phyloP scores from a whole-genome alignment of 164 flowering plant genomes.

The Brasenia schreberi region DNA sequence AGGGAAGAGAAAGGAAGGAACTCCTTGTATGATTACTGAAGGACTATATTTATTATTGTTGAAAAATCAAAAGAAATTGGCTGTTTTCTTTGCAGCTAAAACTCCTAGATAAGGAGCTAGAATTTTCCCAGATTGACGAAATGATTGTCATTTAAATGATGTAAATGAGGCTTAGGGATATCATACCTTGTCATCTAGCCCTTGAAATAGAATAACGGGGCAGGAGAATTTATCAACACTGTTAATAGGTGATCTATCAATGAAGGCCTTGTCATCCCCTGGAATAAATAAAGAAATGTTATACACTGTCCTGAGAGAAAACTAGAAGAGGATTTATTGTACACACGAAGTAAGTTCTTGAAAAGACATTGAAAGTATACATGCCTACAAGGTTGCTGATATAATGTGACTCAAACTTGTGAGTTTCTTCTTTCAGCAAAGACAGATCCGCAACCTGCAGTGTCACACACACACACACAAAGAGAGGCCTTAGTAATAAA shows the following conservation, averaged over 20 bases:
- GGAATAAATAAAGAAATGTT: too few species aligned
- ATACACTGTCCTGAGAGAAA: too few species aligned
- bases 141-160: too few species aligned
- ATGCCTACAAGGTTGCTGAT: conserved; percentile 80
- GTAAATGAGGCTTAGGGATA: neutral
- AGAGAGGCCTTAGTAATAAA: too few species aligned
- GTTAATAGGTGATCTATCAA: conserved; percentile 87
- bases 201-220: conserved; percentile 90
- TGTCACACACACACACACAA: neutral
- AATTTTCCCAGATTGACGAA: too few species aligned
- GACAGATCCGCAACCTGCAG: conserved; percentile 76
- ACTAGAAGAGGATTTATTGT: neutral
- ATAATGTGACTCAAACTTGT: conserved; percentile 83
- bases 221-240: conserved; percentile 79
- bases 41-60: too few species aligned
- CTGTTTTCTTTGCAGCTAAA: too few species aligned
- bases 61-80: too few species aligned
- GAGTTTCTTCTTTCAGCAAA: conserved; percentile 57
- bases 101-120: too few species aligned
- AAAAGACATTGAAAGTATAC: neutral
- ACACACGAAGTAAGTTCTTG: neutral
- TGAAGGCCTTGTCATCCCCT: conserved; percentile 60
- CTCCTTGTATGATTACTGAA: too few species aligned
- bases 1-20: too few species aligned
- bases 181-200: conserved; percentile 89